Evolutionary conservation across 805 yeast genomes (phyloP), one percentile per base, ranked within the genome.

Genomic region (Metschnikowia henanensis): DNA sequence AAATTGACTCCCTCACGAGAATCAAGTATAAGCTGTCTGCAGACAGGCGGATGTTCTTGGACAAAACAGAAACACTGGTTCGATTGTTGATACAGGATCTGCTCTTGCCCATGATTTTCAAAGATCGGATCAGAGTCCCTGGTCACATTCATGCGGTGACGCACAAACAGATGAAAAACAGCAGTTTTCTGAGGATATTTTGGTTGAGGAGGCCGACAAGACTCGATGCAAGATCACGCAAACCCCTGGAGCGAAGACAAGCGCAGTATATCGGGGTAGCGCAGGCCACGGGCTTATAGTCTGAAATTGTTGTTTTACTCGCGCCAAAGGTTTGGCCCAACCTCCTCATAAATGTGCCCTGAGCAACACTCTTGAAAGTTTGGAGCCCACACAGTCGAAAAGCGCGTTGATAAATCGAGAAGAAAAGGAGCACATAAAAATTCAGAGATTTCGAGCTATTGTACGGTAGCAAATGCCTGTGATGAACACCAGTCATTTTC

Each of bases 21-120:
- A 57, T 69, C 50, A 71, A 68, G 48, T 68, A 71, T 50, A 52
- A 55, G 33, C 60, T 62, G 51, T 59, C 66, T 28, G 46, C 49
- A 23, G 59, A 60, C 9, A 55, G 61, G 48, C 52, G 53, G 17
- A 46, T 48, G 16, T 70, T 70, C 44, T 57, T 65, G 53, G 55
- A 56, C 35, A 54, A 49, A 23, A 45, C 65, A 22, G 49, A 58
- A 25, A 47, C 52, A 20, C 61, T 61, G 29, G 61, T 70, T 21
- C 57, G 58, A 16, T 55, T 57, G 37, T 56, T 61, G 21, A 61
- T 69, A 35, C 56, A 53, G 30, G 52, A 51, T 32, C 59, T 60
- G 41, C 46, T 67, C 28, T 46, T 63, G 45, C 64, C 64, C 15
- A 30, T 53, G 52, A 33, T 60, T 51, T 30, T 49, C 41, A 23